phyloP scores from a whole-genome alignment of 1,284 basidiomycete species.

The Kalmanozyma brasiliensis region DNA sequence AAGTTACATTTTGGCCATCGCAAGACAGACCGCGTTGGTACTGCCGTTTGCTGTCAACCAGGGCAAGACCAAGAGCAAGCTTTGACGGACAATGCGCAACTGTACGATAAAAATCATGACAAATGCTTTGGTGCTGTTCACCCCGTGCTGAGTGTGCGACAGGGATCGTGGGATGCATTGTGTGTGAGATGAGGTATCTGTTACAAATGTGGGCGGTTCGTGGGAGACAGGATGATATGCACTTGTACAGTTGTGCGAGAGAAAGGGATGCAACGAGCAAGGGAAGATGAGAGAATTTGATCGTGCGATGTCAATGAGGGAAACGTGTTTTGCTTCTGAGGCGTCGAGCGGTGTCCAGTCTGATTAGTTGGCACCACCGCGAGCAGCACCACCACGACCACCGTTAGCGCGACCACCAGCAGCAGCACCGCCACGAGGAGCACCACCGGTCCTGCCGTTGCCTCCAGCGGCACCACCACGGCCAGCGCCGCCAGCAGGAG shows the following conservation, averaged over 20 bases:
- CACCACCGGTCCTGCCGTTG: constrained; percentile 13
- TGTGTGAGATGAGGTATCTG: no score
- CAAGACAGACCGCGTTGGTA: constrained; percentile 38
- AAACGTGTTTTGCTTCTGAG: no score
- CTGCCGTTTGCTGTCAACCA: constrained; percentile 39
- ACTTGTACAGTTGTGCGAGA: not conserved
- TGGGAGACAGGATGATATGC: not conserved
- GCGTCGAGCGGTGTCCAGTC: no score
- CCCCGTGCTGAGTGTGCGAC: not conserved
- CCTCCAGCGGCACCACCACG: constrained; percentile 8
- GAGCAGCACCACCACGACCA: constrained; percentile 11
- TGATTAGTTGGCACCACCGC: constrained; percentile 18
- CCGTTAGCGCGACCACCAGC: constrained; percentile 2
- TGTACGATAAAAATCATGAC: no score
- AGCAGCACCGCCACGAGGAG: constrained; percentile 16
- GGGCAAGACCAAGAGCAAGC: constrained; percentile 30
- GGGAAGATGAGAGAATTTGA: no score
- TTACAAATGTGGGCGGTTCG: not conserved
- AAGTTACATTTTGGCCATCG: constrained; percentile 33
- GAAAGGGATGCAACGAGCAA: no score
- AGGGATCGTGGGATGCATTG: not conserved
- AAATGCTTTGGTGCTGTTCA: no score
- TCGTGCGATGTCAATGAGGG: no score
- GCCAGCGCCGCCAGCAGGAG: constrained; percentile 5
- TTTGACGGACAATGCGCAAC: not conserved